phyloP scores from a whole-genome alignment of 495 filamentous ascomycete species.

The Hypoxylon trugodes region DNA sequence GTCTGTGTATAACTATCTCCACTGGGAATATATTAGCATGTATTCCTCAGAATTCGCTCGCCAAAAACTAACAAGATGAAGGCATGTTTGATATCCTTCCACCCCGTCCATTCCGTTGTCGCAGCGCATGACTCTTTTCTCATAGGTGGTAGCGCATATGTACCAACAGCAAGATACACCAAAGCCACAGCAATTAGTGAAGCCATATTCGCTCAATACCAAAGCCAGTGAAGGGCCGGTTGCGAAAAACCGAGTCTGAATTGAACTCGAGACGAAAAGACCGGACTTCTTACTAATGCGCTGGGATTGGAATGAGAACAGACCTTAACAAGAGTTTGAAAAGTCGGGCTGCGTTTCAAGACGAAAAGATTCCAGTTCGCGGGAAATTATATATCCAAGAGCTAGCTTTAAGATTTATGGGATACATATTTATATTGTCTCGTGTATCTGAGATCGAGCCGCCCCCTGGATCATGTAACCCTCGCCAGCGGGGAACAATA shows the following conservation, averaged over 20 bases:
- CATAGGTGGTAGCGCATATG: slow-evolving; percentile 15
- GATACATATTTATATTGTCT: slow-evolving; percentile 6
- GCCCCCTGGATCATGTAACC: slow-evolving; percentile 10
- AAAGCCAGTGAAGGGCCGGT: background rate
- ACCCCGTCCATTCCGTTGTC: slow-evolving; percentile 55
- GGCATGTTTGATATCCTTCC: slow-evolving; percentile 57
- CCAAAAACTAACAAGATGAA: slow-evolving; percentile 60
- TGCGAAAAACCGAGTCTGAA: background rate
- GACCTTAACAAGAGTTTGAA: slow-evolving; percentile 9
- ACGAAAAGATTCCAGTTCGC: background rate
- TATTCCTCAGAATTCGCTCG: background rate
- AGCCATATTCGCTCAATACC: slow-evolving; percentile 9
- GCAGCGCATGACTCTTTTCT: slow-evolving; percentile 24
- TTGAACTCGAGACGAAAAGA: background rate
- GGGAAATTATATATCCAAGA: slow-evolving; percentile 17
- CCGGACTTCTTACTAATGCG: background rate
- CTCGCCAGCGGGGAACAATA: background rate
- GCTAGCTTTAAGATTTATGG: slow-evolving; percentile 12
- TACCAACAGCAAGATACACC: slow-evolving; percentile 23
- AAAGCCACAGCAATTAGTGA: background rate
- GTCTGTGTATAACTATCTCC: slow-evolving; percentile 63
- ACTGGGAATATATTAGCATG: slow-evolving; percentile 41
- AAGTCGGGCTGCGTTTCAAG: slow-evolving; percentile 4
- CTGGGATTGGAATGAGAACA: slow-evolving; percentile 2
- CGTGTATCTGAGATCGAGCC: background rate